Base-by-base conservation (phyloP, 805 yeast species). In the Candida methanosorbosa region DNA sequence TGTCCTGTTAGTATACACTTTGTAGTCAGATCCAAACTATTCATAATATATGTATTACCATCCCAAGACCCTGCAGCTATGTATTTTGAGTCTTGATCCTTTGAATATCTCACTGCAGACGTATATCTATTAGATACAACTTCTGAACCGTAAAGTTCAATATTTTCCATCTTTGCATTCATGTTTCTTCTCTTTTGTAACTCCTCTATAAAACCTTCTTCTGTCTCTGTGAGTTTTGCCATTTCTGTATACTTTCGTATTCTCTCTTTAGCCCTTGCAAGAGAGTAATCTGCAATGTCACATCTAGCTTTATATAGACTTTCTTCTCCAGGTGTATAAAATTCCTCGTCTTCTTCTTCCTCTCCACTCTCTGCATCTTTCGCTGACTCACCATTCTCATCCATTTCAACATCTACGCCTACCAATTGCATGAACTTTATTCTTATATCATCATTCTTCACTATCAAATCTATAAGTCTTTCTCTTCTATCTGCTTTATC, bases 41-140 rank as follows among this genome's bases (percentile, higher is more conserved):
- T 54, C n/a, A 81, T 28, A 1, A 84, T 41, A 40, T 67, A 69
- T 5, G 85, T 45, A 19, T 66, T 64, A 4, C 97, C 97, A 41
- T 78, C 74, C 97, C 97, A 90, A 25, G 92, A 81, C 0, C 87
- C 92, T 12, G 75, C 63, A 0, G 85, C 81, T 3, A 83, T 54
- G 2, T 41, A 34, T 2, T 46, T 29, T 4, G 60, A 53, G 9
- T 17, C 4, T 13, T 17, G n/a, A 34, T 61, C 50, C 0, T 60
- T 56, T 4, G 75, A 63, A 38, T 72, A 63, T 6, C 72, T 46
- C 1, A 78, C 72, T 2, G 64, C 52, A 0, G 94, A 78, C 0
- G 82, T 66, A 4, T 94, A 85, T 38, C 96, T 62, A 3, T 68
- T 63, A 16, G 83, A 76, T 2, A 79, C 72, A 15, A 81, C 56